A percentile compares a stretch with the other conserved stretches of the same genome.
Conservation (phyloP, 2,329 filamentous ascomycete genomes). For the Anisogramma anomala region DNA sequence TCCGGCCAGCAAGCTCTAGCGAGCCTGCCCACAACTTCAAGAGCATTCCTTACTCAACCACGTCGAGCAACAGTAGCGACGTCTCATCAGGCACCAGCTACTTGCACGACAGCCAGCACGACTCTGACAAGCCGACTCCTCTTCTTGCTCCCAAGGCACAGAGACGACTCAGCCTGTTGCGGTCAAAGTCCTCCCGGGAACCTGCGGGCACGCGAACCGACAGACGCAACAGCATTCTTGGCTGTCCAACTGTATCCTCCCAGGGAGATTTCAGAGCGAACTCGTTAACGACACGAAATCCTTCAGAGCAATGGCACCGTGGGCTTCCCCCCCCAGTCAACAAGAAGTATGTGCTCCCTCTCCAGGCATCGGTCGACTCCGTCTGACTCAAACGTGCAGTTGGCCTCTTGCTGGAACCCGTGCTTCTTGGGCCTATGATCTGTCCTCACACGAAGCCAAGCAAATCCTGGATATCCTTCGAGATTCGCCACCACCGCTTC, state of each 20-base stretch:
- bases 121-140: constrained; percentile 5
- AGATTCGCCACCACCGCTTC: constrained; percentile 14
- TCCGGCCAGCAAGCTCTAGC: neutral
- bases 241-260: constrained; percentile 16
- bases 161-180: constrained; percentile 33
- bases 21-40: constrained; percentile 5
- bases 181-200: constrained; percentile 25
- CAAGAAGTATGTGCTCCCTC: constrained; percentile 19
- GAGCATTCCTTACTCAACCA: constrained; percentile 12
- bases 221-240: constrained; percentile 22
- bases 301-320: constrained; percentile 21
- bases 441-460: constrained; percentile 34
- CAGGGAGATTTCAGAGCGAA: constrained; percentile 20
- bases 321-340: constrained; percentile 15
- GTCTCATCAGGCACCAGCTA: neutral
- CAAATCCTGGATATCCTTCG: constrained; percentile 30
- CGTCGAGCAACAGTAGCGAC: constrained; percentile 2
- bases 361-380: neutral
- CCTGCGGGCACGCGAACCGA: constrained; percentile 15
- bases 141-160: constrained; percentile 12
- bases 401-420: constrained; percentile 24
- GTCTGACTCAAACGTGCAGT: constrained; percentile 17
- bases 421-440: constrained; percentile 32
- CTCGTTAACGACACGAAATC: constrained; percentile 20
- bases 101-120: constrained; percentile 16